Evolutionary conservation across 75 land plant genomes (phyloP).

Genomic region (Cupressus sempervirens): DNA sequence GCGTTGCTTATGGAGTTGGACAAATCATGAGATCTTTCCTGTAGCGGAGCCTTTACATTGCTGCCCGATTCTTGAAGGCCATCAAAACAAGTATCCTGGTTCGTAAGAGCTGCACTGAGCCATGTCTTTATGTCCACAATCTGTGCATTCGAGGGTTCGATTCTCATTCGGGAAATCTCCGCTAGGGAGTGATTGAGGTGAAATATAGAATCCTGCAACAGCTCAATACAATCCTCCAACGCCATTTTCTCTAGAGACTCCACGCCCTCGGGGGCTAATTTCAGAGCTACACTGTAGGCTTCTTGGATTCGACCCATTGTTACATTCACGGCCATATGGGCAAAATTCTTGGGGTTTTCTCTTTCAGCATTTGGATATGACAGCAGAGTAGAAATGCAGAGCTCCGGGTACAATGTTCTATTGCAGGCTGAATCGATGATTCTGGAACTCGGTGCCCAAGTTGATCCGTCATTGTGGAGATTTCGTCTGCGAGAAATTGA

Average conservation of each 20-base stretch:
- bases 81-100: neutral
- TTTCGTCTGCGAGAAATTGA: no score
- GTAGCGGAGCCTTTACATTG: neutral
- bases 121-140: neutral
- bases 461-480: no score
- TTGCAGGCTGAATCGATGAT: neutral
- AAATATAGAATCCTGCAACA: neutral
- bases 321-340: neutral
- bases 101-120: conserved; percentile 3
- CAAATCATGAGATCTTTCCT: neutral
- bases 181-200: neutral
- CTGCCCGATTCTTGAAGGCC: neutral
- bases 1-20: neutral
- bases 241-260: neutral
- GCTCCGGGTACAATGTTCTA: neutral
- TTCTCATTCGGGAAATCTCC: neutral
- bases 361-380: neutral
- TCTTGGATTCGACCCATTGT: no score
- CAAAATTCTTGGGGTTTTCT: neutral
- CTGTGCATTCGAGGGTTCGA: neutral
- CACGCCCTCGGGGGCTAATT: neutral
- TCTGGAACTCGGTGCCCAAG: no score
- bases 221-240: neutral
- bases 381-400: neutral
- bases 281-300: no score